Conservation (phyloP, 2,329 filamentous ascomycete species). For the Xylaria sp. region DNA sequence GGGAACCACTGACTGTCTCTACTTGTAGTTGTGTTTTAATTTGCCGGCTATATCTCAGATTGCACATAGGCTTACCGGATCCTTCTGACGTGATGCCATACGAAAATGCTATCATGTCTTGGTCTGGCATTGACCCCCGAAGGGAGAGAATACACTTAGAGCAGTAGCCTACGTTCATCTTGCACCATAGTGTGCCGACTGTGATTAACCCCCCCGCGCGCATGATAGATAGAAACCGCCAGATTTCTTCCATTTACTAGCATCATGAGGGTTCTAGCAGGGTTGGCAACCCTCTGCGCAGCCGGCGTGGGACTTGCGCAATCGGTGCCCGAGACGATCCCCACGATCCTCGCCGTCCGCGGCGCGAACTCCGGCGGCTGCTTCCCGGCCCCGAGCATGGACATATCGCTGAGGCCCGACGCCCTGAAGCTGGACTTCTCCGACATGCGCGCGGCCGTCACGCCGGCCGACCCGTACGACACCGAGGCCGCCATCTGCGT, state of each 20-base stretch:
- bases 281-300: constrained; percentile 2
- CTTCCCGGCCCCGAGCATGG: constrained; percentile 21
- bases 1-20: neutral
- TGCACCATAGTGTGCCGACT: too few species aligned
- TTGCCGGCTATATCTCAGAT: neutral
- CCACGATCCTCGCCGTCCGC: constrained; percentile 23
- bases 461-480: constrained; percentile 16
- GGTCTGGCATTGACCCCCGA: too few species aligned
- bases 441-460: constrained; percentile 23
- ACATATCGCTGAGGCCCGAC: constrained; percentile 1
- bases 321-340: constrained; percentile 11
- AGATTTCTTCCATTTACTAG: neutral
- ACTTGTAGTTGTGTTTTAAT: neutral
- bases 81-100: too few species aligned
- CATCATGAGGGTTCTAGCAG: constrained; percentile 6
- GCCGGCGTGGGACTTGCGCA: constrained; percentile 11
- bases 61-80: too few species aligned
- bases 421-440: constrained; percentile 17
- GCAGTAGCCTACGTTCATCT: too few species aligned
- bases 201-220: too few species aligned
- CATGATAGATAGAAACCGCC: too few species aligned
- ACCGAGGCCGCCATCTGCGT: constrained; percentile 23
- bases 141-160: too few species aligned
- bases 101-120: too few species aligned
- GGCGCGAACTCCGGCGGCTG: constrained; percentile 22